Evolutionary conservation across 139 green algal species (phyloP).

Genomic region (Chlorella sp.): DNA sequence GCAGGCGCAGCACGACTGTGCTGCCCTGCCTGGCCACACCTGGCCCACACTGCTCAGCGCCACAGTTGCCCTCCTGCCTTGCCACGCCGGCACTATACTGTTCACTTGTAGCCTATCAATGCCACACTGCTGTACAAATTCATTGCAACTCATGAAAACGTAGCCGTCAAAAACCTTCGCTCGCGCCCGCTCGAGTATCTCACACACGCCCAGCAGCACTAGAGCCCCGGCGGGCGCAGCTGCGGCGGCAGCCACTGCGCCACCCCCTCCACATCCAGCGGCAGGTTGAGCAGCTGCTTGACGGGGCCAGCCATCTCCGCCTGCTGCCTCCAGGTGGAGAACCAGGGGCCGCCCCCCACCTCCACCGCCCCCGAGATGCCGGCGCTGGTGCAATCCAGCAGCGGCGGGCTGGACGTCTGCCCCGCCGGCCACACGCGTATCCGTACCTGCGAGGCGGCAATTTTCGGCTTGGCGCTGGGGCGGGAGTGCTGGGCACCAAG

Average conservation of each 20-base stretch:
- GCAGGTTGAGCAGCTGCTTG: constrained; percentile 72
- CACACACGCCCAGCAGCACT: neutral
- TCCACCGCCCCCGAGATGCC: constrained; percentile 71
- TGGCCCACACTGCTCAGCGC: too few relatives aligned
- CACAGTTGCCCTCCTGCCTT: too few relatives aligned
- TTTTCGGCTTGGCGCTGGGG: neutral
- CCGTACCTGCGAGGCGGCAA: constrained; percentile 32
- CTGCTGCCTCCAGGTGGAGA: constrained; percentile 69
- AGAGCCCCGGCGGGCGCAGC: constrained; percentile 75
- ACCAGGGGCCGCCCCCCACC: constrained; percentile 96
- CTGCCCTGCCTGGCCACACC: neutral
- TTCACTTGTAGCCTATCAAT: too few relatives aligned
- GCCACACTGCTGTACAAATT: too few relatives aligned
- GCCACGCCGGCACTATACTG: too few relatives aligned
- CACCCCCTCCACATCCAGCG: constrained; percentile 74
- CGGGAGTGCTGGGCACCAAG: neutral
- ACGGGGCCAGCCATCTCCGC: constrained; percentile 88
- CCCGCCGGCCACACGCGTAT: constrained; percentile 72
- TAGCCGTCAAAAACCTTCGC: too few relatives aligned
- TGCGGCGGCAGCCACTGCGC: constrained; percentile 43
- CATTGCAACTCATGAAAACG: too few relatives aligned
- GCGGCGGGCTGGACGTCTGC: constrained; percentile 9
- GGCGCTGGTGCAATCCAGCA: constrained; percentile 74
- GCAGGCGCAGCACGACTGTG: neutral
- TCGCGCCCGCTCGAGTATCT: too few relatives aligned